Conservation (phyloP, 345 rosid genomes). For the Eucalyptus shirleyi region DNA sequence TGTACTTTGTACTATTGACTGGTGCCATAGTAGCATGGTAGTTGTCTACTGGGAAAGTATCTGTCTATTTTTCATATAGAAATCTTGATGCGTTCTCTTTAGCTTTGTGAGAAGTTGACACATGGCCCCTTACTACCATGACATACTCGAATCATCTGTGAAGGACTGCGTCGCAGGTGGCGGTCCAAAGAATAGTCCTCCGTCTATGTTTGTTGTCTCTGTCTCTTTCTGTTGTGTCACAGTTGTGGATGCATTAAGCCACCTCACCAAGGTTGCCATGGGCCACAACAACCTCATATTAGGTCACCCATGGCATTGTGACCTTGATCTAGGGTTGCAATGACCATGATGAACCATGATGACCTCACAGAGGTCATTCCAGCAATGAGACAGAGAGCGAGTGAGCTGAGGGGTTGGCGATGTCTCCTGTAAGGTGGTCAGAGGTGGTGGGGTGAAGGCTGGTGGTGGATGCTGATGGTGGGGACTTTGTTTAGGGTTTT, state of each 20-base stretch:
- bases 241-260: background rate
- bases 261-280: background rate
- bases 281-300: background rate
- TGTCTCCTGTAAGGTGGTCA: background rate
- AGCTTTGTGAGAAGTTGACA: background rate
- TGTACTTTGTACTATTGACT: background rate
- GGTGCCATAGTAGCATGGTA: background rate
- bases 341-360: background rate
- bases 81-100: background rate
- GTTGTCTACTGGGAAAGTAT: background rate
- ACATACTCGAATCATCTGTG: background rate
- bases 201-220: rapidly evolving
- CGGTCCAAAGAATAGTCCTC: background rate
- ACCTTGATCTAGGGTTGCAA: background rate
- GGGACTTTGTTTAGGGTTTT: background rate
- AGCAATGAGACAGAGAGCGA: background rate
- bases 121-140: background rate
- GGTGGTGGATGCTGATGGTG: background rate
- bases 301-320: background rate
- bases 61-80: background rate
- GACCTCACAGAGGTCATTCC: background rate
- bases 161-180: background rate
- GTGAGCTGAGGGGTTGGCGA: background rate
- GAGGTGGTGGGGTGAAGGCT: background rate
- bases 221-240: background rate